These are phyloP conservation scores for Carex cristatella DNA, from an alignment of 176 grass and related monocot genomes.

Conservation along the genomic window DNA sequence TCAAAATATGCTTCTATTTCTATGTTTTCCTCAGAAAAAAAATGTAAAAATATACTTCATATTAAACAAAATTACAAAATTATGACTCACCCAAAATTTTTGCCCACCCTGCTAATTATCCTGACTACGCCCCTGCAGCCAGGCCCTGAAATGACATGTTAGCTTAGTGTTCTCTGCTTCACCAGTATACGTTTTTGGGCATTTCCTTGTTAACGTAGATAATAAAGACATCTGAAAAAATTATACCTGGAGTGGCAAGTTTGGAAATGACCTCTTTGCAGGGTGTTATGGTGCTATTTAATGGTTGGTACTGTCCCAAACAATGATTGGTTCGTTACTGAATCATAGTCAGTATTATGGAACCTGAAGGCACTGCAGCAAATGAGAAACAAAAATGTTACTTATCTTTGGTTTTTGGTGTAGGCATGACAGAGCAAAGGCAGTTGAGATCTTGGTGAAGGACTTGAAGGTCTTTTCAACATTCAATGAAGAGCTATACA, in stretches of 20 bases:
- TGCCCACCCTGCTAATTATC: too few relatives aligned
- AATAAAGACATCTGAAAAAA: not conserved
- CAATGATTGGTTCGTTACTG: not conserved
- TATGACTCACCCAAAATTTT: too few relatives aligned
- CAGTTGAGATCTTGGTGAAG: constrained; percentile 89
- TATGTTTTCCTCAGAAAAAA: too few relatives aligned
- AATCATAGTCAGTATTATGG: not conserved
- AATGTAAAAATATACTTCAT: too few relatives aligned
- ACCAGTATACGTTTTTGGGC: not conserved
- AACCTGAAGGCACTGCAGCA: constrained; percentile 1
- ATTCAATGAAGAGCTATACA: constrained; percentile 94
- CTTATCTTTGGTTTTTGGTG: constrained; percentile 7
- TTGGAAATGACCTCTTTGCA: not conserved
- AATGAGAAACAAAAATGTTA: not conserved
- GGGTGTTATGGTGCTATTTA: not conserved
- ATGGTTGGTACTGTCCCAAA: not conserved
- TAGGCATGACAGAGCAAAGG: constrained; percentile 97
- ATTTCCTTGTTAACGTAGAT: not conserved
- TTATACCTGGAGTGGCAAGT: too few relatives aligned
- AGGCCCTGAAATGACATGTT: not conserved
- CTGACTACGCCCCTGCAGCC: too few relatives aligned
- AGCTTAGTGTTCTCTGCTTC: not conserved
- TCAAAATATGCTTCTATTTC: too few relatives aligned
- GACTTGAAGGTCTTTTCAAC: constrained; percentile 99
- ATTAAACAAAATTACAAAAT: too few relatives aligned